A percentile compares a stretch with the other conserved stretches of the same genome.
Conservation (phyloP, 208 protist genomes). For the Lotmaria passim region DNA sequence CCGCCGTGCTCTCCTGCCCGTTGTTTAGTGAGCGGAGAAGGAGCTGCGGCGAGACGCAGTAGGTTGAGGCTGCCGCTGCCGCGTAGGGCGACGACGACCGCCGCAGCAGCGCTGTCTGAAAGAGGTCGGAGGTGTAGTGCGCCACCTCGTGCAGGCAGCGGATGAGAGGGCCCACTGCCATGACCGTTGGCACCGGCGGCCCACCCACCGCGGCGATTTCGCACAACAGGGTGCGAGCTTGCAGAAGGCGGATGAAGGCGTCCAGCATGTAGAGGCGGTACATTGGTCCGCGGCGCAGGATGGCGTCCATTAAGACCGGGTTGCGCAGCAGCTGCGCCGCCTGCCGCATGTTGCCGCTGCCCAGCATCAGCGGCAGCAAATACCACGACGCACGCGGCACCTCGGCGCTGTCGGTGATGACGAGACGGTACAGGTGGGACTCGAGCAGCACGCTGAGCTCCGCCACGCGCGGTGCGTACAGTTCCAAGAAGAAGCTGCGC, state of each 20-base stretch:
- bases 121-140: constrained; percentile 55
- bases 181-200: constrained; percentile 32
- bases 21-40: constrained; percentile 68
- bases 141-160: constrained; percentile 59
- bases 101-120: constrained; percentile 64
- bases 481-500: constrained; percentile 39
- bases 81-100: constrained; percentile 58
- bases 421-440: constrained; percentile 75
- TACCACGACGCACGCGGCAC: constrained; percentile 64
- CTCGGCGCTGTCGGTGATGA: constrained; percentile 73
- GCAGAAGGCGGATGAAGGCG: constrained; percentile 72
- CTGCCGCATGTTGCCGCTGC: constrained; percentile 70
- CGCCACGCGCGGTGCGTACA: constrained; percentile 59
- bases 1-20: constrained; percentile 53
- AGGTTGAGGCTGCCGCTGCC: constrained; percentile 20
- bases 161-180: constrained; percentile 45
- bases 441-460: constrained; percentile 74
- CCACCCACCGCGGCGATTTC: constrained; percentile 49
- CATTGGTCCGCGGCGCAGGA: constrained; percentile 39
- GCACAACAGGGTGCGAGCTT: constrained; percentile 50
- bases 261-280: constrained; percentile 57
- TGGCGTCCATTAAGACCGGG: constrained; percentile 56
- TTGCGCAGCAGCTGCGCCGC: constrained; percentile 54
- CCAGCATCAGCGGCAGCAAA: constrained; percentile 66
- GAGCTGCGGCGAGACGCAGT: constrained; percentile 52